Evolutionary conservation across 371 early-diverging fungal species (phyloP), one percentile per base, ranked within the genome.

Genomic region (Mortierella sp.): DNA sequence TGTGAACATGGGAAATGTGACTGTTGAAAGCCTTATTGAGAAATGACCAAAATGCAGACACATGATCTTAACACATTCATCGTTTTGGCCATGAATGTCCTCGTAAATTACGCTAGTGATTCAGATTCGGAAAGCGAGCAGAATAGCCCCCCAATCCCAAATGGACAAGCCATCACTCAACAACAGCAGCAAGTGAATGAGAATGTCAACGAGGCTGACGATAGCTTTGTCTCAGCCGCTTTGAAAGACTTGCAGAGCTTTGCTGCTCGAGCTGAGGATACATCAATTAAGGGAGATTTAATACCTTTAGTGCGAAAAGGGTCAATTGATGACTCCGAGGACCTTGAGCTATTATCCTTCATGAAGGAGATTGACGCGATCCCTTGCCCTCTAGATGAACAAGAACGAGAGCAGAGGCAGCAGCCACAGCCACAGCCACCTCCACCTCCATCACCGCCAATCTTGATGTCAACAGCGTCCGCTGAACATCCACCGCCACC

Each of bases 171-270:
- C 0, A 22, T 43, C 59, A 1, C 51, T 26, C 62, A 28, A 3
- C 57, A 35, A 19, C 47, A 31, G 23, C 53, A 61, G 19, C 34
- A 55, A 23, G 10, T 3, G 32, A 56, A 32, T 10, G 61, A 40
- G 31, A 47, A 29, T 40, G 56, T 26, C 43, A 61, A 68, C 7
- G 66, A 47, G 9, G 61, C 45, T 12, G 69, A 68, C 6, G 70
- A 79, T n/a, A 66, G 70, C 28, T 60, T 56, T 45, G 68, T 80
- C 6, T 43, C 55, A 2, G 61, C 65, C 12, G 68, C 75, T 6
- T 57, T 75, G 32, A 74, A 80, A 63, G 81, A 80, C 15, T 64
- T 80, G 22, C 75, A 71, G 58, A 55, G 42, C 59, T 75, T 80
- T 75, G 75, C 81, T 26, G 75, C 68, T 40, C 49, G 66, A 15